Evolutionary conservation across 2,329 filamentous ascomycete species (phyloP), one percentile per base, ranked within the genome.

Genomic region (Fusarium verrucosum): DNA sequence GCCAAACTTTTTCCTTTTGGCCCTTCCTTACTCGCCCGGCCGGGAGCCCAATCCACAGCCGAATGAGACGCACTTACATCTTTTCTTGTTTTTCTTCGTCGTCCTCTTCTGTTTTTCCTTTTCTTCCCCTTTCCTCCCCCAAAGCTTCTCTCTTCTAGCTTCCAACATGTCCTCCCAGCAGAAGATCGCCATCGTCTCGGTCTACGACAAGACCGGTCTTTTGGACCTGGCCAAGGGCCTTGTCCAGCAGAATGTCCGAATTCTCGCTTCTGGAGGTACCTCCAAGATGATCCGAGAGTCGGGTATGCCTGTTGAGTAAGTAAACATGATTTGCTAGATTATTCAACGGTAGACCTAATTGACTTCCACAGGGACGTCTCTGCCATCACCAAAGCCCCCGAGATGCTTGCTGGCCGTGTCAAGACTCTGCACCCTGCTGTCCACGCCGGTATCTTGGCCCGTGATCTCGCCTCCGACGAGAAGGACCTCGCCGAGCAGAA

Each of bases 381-480:
- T 47, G 93, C 93, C 78, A 98, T 99, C 80, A 99, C 95, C 46
- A 90, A 92, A 76, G 94, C 95, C 13, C 95, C 95, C 53, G 95
- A 99, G 83, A 98, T 99, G 92, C 89, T 98, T 45, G 91, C 89
- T 70, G 93, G 93, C 68, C 80, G 82, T 47, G 82, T 84, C 79
- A 98, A 99, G 89, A 98, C 95, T 53, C 90, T 98, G 43, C 94
- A 98, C 80, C 94, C 95, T 38, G 94, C 94, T 55, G 94, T 96
- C 58, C 91, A 94, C 75, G 91, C 89, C 65, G 91, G 91, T 68
- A 98, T 99, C 72, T 89, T 99, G 63, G 95, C 95, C 60, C 92
- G 95, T 68, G 89, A 98, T 79, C 89, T 98, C 69, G 93, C 91
- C 69, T 94, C 94, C 14, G 95, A 99, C 80, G 92, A 98, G 81